Percentiles rank a stretch among this genome's conserved stretches.
phyloP scores from a whole-genome alignment of 163 green algal species.

The Picocystis sp. region DNA sequence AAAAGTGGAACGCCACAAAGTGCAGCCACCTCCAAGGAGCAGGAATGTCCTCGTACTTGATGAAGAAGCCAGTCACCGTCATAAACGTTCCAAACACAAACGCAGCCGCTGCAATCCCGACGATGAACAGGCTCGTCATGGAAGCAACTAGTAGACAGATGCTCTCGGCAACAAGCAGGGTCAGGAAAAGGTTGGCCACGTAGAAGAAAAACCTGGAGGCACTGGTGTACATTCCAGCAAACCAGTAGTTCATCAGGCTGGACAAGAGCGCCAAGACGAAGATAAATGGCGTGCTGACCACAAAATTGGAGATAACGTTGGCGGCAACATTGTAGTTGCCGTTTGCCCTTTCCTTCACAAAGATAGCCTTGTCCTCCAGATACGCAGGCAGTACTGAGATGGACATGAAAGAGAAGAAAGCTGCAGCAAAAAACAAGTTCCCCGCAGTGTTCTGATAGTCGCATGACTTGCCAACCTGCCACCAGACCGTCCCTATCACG shows the following conservation, averaged over 20 bases:
- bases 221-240: constrained; percentile 29
- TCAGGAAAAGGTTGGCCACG: constrained; percentile 40
- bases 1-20: constrained; percentile 48
- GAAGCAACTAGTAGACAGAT: background rate
- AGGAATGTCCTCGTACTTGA: constrained; percentile 25
- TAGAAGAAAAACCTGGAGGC: constrained; percentile 37
- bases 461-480: too few relatives aligned
- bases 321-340: constrained; percentile 39
- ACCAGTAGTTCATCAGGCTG: constrained; percentile 33
- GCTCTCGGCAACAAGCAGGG: constrained; percentile 11
- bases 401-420: constrained; percentile 35
- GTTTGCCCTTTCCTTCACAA: constrained; percentile 44
- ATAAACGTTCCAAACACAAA: constrained; percentile 47
- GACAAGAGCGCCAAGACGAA: constrained; percentile 39
- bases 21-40: constrained; percentile 34
- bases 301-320: constrained; percentile 38
- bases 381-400: constrained; percentile 48
- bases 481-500: too few relatives aligned
- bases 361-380: constrained; percentile 32
- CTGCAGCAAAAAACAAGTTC: constrained; percentile 46
- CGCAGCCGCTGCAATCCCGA: constrained; percentile 35
- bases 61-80: constrained; percentile 14
- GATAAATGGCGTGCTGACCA: constrained; percentile 43
- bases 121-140: background rate
- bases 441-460: constrained; percentile 25